Base-by-base conservation (phyloP, 2,329 filamentous ascomycete genomes). In the Trichoderma gracile region DNA sequence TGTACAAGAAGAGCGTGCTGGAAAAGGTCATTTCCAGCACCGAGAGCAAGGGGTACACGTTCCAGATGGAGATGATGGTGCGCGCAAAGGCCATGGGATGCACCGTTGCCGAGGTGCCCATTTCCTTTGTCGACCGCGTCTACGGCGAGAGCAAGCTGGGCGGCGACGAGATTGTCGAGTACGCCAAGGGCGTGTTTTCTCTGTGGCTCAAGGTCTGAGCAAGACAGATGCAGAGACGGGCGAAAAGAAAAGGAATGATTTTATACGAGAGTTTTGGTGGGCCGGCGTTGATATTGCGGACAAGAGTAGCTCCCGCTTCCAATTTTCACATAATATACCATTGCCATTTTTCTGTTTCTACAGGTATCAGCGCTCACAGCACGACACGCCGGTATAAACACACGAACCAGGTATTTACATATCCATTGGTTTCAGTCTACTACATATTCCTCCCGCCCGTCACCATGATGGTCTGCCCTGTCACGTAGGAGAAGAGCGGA, bases 31-130 rank as follows among this genome's bases (percentile, higher is more conserved):
- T 99, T 72, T 82, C 84, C 73, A 92, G 86, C 78, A 97, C 93
- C 9, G 90, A 97, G 83, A 95, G 92, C 76, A 97, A 98, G 81
- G 95, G 95, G 3, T 99, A 98, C 78, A 94, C 91, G 46, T 99
- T 99, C 84, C 95, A 99, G 86, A 99, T 99, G 95, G 94, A 97
- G 84, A 90, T 99, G 88, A 98, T 97, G 89, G 94, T 98, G 9
- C 85, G 93, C 67, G 95, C 95, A 40, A 97, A 97, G 86, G 91
- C 90, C 17, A 93, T 97, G 91, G 94, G 95, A 1, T 96, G 87
- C 81, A 91, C 89, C 43, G 94, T 99, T 38, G 92, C 91, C 17
- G 95, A 99, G 83, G 94, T 97, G 67, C 95, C 95, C 14, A 99
- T 99, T 70, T 91, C 87, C 25, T 99, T 99, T 77, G 95, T 98